Evolutionary conservation across 306 rosid genomes (phyloP), one percentile per base, ranked within the genome.

Genomic region (Vicia villosa): DNA sequence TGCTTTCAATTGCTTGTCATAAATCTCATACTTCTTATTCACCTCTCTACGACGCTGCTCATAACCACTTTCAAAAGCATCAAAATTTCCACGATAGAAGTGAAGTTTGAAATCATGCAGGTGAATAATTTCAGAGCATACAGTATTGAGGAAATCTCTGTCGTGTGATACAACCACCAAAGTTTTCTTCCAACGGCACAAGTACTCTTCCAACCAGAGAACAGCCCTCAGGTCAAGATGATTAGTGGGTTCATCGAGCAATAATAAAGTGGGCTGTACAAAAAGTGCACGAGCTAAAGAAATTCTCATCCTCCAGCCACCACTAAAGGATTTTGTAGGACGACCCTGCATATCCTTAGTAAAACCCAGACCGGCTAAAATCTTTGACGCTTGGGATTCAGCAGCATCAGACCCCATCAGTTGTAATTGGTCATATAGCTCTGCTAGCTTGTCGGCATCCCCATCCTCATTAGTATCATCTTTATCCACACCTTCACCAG

Each of bases 361-460:
- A 81, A 89, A 89, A 34, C 96, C 96, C 70, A 89, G 64, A 63
- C 93, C 91, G 37, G 93, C 91, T 79, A 87, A 89, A 85, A 90
- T 87, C 82, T 87, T 90, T 67, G 91, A 87, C 24, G 88, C 93
- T 63, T 87, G 89, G 21, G 93, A 82, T 75, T 89, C 93, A 71
- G 91, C 96, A 17, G 86, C 84, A 80, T 87, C 88, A 20, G 93
- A 85, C 22, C 93, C 93, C 77, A 87, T 71, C 40, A 89, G 42
- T 69, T 87, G 86, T 78, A 82, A 74, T 67, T 69, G 54, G 8
- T 87, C 89, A 54, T 87, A 90, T 41, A 90, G 74, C 68, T 85
- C 93, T 28, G 83, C 84, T 17, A 90, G 88, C 84, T 78, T 90
- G 73, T 89, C 88, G 59, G 69, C 69, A 63, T 83, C 81, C 19